Percentiles rank a stretch among this genome's conserved stretches.
These are phyloP conservation scores for Aspergillus mulundensis DNA, from an alignment of 495 filamentous ascomycete genomes.

Conservation along the genomic window DNA sequence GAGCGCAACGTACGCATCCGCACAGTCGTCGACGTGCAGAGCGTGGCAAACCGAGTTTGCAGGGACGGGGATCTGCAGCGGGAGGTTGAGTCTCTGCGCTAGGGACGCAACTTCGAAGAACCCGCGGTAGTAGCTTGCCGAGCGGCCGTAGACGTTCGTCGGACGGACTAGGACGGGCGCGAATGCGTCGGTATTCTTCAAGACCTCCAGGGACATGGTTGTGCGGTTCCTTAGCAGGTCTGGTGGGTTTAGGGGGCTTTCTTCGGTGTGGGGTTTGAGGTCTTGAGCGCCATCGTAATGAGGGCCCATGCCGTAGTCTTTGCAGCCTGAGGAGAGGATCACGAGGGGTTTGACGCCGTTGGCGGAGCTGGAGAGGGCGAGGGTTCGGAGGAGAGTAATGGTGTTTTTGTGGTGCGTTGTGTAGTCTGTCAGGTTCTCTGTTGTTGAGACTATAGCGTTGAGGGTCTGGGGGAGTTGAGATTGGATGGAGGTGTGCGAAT, in stretches of 20 bases:
- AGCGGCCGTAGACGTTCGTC: slow-evolving; percentile 9
- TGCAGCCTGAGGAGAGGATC: slow-evolving; percentile 14
- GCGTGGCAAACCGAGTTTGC: slow-evolving; percentile 2
- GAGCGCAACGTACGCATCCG: slow-evolving; percentile 13
- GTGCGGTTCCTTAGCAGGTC: background rate
- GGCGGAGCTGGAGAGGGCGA: background rate
- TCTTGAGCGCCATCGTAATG: slow-evolving; percentile 1
- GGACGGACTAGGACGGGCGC: slow-evolving; percentile 7
- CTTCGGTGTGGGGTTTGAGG: slow-evolving; percentile 11
- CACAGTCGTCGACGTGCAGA: slow-evolving; percentile 15
- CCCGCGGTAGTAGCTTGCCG: slow-evolving; percentile 7
- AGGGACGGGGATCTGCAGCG: background rate
- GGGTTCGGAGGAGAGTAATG: background rate
- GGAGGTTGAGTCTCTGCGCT: background rate
- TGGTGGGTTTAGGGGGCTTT: slow-evolving; percentile 7
- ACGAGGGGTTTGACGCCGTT: slow-evolving; percentile 7
- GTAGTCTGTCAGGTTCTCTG: slow-evolving; percentile 6
- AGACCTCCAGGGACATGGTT: background rate
- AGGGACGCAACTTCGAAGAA: slow-evolving; percentile 6
- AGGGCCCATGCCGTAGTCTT: slow-evolving; percentile 13
- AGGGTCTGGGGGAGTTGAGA: slow-evolving; percentile 2
- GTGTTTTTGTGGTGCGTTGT: slow-evolving; percentile 2
- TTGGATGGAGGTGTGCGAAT: slow-evolving; percentile 3
- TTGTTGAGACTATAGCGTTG: slow-evolving; percentile 12
- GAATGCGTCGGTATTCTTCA: slow-evolving; percentile 1